phyloP scores from a whole-genome alignment of 257 asterid species.

The Perilla frutescens region DNA sequence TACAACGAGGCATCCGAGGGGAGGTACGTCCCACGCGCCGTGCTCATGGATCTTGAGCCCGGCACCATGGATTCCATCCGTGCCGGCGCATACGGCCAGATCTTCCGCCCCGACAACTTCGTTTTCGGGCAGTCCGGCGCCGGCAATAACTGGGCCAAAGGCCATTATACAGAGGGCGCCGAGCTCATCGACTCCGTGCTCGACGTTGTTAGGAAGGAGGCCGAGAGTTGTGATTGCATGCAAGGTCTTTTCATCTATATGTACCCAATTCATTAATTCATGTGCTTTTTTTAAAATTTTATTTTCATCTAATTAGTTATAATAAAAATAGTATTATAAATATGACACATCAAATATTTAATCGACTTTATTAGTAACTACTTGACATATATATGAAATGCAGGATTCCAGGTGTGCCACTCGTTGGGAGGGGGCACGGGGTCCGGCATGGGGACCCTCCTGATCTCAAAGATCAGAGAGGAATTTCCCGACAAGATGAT shows the following conservation, averaged over 20 bases:
- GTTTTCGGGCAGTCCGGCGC: conserved; percentile 72
- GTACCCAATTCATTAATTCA: too few species aligned
- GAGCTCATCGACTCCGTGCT: conserved; percentile 72
- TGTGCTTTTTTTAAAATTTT: too few species aligned
- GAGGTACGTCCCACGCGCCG: conserved; percentile 69
- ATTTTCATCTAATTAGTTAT: too few species aligned
- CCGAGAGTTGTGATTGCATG: conserved; percentile 70
- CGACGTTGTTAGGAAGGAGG: conserved; percentile 75
- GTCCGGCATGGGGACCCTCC: conserved; percentile 74
- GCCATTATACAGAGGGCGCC: conserved; percentile 75
- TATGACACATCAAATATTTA: too few species aligned
- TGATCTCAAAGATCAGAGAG: conserved; percentile 72
- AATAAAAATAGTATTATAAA: too few species aligned
- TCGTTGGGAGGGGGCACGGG: conserved; percentile 80
- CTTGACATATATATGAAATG: neutral
- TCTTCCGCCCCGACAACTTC: conserved; percentile 67
- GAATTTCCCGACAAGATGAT: conserved; percentile 75
- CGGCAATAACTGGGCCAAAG: conserved; percentile 76
- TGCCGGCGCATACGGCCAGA: conserved; percentile 65
- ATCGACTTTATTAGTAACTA: neutral
- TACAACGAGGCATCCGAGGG: conserved; percentile 72
- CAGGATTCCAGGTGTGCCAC: conserved; percentile 76
- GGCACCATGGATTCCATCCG: conserved; percentile 73
- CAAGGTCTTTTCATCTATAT: conserved; percentile 48
- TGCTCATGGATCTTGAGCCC: conserved; percentile 74